These are phyloP conservation scores for Apiospora sp. DNA, from an alignment of 2,329 filamentous ascomycete species.

Conservation along the genomic window DNA sequence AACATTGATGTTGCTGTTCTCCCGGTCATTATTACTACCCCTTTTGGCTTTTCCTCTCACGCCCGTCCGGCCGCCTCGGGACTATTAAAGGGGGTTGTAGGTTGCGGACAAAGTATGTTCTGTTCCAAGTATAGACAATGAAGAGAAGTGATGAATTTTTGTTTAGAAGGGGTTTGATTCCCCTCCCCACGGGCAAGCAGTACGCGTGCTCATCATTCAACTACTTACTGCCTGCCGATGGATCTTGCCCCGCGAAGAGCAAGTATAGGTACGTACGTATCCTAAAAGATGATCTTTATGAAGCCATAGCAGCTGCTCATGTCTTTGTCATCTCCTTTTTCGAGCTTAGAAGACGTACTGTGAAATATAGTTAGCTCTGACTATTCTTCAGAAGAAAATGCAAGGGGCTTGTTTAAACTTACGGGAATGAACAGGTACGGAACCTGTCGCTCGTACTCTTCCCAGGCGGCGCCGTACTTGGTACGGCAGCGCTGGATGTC, in stretches of 20 bases:
- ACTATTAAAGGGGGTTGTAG: not conserved
- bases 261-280: not conserved
- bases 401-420: slow-evolving; percentile 31
- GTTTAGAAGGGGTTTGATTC: no score
- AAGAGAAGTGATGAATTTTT: not conserved
- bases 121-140: slow-evolving; percentile 5
- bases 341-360: slow-evolving; percentile 23
- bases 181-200: not conserved
- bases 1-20: not conserved
- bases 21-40: not conserved
- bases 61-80: slow-evolving; percentile 1
- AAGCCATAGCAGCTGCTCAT: not conserved
- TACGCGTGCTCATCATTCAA: not conserved
- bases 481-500: slow-evolving; percentile 78
- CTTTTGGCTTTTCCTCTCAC: not conserved
- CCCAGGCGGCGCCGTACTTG: slow-evolving; percentile 86
- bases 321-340: not conserved
- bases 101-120: slow-evolving; percentile 1
- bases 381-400: not conserved
- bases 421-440: slow-evolving; percentile 79
- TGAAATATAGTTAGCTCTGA: not conserved
- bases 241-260: not conserved
- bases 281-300: not conserved
- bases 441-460: slow-evolving; percentile 79
- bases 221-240: not conserved